phyloP scores from a whole-genome alignment of 306 rosid species.

The Inga laurina region DNA sequence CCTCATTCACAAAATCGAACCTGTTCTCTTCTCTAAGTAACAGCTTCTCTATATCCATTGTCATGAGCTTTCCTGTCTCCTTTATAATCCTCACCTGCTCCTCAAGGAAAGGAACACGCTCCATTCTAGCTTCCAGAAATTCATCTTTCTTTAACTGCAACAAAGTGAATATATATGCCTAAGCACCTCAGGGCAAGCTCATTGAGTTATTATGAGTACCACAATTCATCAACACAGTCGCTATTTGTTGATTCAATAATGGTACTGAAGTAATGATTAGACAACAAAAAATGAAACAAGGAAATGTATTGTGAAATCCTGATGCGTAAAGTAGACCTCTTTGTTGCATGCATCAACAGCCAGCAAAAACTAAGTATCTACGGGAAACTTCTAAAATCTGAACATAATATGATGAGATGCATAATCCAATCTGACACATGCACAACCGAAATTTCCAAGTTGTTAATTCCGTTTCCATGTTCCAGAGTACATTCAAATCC shows the following conservation, averaged over 20 bases:
- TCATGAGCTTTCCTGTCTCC: slow-evolving; percentile 71
- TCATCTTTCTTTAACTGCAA: slow-evolving; percentile 71
- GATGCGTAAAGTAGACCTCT: background rate
- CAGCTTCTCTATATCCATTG: slow-evolving; percentile 71
- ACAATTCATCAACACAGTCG: slow-evolving; percentile 25
- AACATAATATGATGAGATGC: slow-evolving; percentile 1
- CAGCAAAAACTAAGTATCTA: slow-evolving; percentile 4
- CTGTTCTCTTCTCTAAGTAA: slow-evolving; percentile 79
- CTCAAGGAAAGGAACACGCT: slow-evolving; percentile 86
- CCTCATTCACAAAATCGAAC: slow-evolving; percentile 84
- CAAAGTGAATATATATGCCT: slow-evolving; percentile 26
- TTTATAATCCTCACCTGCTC: slow-evolving; percentile 82
- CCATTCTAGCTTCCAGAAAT: slow-evolving; percentile 50
- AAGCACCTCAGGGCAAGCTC: slow-evolving; percentile 20
- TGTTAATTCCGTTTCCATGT: slow-evolving; percentile 8
- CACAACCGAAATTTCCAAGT: slow-evolving; percentile 1
- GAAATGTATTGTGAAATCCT: slow-evolving; percentile 21
- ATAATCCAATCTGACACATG: slow-evolving; percentile 9
- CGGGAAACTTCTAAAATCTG: background rate
- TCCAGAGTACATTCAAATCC: slow-evolving; percentile 10
- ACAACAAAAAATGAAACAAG: slow-evolving; percentile 1
- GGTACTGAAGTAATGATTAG: background rate
- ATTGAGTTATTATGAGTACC: slow-evolving; percentile 10
- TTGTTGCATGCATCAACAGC: slow-evolving; percentile 12
- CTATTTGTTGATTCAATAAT: slow-evolving; percentile 7